Evolutionary conservation across 2,329 filamentous ascomycete species (phyloP), one percentile per base, ranked within the genome.

Genomic region (Mycocentrospora acerina): DNA sequence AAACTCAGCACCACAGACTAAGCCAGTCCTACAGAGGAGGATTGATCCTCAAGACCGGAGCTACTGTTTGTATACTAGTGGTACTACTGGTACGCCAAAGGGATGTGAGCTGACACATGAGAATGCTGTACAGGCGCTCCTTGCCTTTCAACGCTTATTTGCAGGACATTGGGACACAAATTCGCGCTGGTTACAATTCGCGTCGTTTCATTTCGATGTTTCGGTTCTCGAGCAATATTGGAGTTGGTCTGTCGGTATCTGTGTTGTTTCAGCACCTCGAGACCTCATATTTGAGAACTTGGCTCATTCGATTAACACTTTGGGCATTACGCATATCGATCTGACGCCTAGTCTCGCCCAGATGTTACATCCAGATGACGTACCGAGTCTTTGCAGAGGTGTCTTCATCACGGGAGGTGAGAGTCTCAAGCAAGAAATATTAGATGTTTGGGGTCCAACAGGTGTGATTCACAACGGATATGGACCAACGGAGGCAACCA

Each of bases 331-430:
- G 0, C 90, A 96, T 58, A 89, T 96, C 37, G 90, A 96, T 64
- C 73, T 96, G 3, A 96, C 90, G 0, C 91, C 90, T 0, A 95
- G 88, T 62, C 72, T 96, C 12, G 90, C 90, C 2, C 79, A 86
- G 5, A 72, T 95, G 8, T 69, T 93, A 1, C 82, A 85, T 42
- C 91, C 90, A 0, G 77, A 87, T 22, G 86, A 94, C 29, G 87
- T 91, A 0, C 90, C 90, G 2, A 85, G 78, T 18, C 72, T 96
- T 1, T 88, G 85, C 49, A 78, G 78, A 31, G 90, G 91, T 3
- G 86, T 95, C 0, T 96, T 96, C 62, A 95, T 96, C 50, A 95
- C 90, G 0, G 90, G 91, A 7, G 90, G 90, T 2, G 90, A 96
- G 62, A 82, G 87, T 35, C 71, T 96, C 13, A 90, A 88, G 53